Evolutionary conservation across 352 stramenopile species (phyloP), one percentile per base, ranked within the genome.

Genomic region (Globisporangium cederbergense): DNA sequence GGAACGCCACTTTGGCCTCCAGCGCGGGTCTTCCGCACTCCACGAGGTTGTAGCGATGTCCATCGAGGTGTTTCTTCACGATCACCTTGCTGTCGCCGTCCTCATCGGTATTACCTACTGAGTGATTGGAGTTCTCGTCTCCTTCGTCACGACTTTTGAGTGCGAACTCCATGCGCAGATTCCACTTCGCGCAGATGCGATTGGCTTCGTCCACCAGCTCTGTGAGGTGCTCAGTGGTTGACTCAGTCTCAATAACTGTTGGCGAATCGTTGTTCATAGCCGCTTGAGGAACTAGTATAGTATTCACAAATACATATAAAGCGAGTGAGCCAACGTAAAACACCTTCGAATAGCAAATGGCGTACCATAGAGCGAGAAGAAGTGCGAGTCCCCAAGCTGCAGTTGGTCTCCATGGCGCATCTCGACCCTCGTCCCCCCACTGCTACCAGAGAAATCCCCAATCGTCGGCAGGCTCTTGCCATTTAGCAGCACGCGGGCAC

Each of bases 181-280:
- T 56, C 77, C 72, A 88, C 40, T 83, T 77, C 1, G 70, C 60
- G 47, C 76, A 90, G 49, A 93, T 83, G 11, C 60, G 58, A 45
- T 91, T 93, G 0, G 83, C 83, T 70, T 89, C 81, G 1, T 73
- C 62, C 4, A 91, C 70, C 2, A 89, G 28, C 8, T 64, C 62
- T 0, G 54, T 60, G 2, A 77, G 46, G 0, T n/a, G 30, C 7
- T 68, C 55, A 28, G 16, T 49, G 6, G 20, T 18, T 1, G 59
- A 3, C n/a, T 45, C 6, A 4, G 52, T 3, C n/a, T n/a, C 30
- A 7, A 28, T 25, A 18, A n/a, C 20, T 42, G 36, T 16, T 52
- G 28, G 4, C 25, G 25, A 28, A 22, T 28, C 52, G 52, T 10
- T 50, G 20, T 5, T 14, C 16, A 18, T 0, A 3, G 22, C 54